Conservation (phyloP, 2,329 filamentous ascomycete species). For the Rhinocladiella mackenziei region DNA sequence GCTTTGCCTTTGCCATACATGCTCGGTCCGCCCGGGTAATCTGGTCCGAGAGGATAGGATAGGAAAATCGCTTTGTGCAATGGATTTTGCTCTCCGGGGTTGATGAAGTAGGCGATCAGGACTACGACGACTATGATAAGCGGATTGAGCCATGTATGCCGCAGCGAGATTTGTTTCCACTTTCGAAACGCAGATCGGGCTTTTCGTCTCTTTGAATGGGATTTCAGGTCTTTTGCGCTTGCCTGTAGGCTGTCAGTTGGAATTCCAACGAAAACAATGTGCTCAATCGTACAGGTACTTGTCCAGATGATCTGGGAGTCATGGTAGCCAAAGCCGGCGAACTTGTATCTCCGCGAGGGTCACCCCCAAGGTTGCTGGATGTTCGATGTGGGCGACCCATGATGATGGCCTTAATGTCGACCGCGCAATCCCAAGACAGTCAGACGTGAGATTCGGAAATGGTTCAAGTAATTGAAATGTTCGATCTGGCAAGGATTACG, state of each 20-base stretch:
- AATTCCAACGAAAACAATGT: neutral
- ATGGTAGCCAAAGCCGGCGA: slow-evolving; percentile 47
- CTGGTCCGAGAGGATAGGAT: slow-evolving; percentile 66
- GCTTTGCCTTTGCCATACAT: slow-evolving; percentile 78
- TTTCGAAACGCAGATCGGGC: slow-evolving; percentile 42
- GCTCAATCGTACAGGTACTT: slow-evolving; percentile 16
- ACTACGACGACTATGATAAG: slow-evolving; percentile 61
- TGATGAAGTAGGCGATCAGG: slow-evolving; percentile 62
- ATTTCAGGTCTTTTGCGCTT: slow-evolving; percentile 29
- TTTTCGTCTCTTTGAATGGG: slow-evolving; percentile 44
- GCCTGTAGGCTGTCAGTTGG: slow-evolving; percentile 14
- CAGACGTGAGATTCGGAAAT: neutral
- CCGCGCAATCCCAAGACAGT: slow-evolving; percentile 3
- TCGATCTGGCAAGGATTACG: too few relatives aligned
- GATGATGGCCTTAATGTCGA: slow-evolving; percentile 1
- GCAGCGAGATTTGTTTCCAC: slow-evolving; percentile 36
- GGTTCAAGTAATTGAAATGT: too few relatives aligned
- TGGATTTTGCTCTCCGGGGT: slow-evolving; percentile 70
- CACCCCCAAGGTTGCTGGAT: slow-evolving; percentile 44
- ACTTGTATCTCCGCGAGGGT: slow-evolving; percentile 46
- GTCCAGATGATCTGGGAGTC: slow-evolving; percentile 36
- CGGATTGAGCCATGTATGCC: slow-evolving; percentile 60
- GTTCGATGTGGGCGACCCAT: slow-evolving; percentile 38
- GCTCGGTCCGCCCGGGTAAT: slow-evolving; percentile 41
- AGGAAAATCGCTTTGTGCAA: slow-evolving; percentile 75